Evolutionary conservation across 495 filamentous ascomycete genomes (phyloP), one percentile per base, ranked within the genome.

Genomic region (Penicillium flavigenum): DNA sequence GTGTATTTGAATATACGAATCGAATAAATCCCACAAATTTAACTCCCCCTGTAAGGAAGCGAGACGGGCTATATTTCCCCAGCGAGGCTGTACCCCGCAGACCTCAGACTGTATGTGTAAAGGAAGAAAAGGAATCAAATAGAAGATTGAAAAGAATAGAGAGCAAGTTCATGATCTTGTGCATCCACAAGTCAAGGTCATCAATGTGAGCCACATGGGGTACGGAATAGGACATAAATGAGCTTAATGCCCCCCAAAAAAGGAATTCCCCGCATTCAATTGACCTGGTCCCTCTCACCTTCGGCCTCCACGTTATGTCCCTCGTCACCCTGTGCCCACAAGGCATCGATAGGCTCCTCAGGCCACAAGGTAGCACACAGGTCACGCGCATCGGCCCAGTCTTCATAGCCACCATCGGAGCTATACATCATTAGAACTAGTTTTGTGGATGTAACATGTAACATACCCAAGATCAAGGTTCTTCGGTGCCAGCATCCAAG

Each of bases 401-500:
- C 51, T 10, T 55, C 45, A 44, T 38, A 55, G 11, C 2, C 41
- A 34, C 58, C 51, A 50, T 60, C 44, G 8, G 51, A 55, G 17
- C 58, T 56, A 29, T n/a, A 39, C 1, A 12, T 27, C 19, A 3
- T 54, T 19, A 32, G 10, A 27, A 29, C 17, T 1, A 11, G 36
- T 14, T 5, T 19, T 16, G 3, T 14, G 12, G 16, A 31, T 19
- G 11, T 14, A 19, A 34, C n/a, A 29, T 20, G n/a, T 14, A 22
- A 3, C 31, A 20, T 34, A 34, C 47, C 47, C 19, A 34, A 34
- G 16, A 16, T 29, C 29, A 14, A 60, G 36, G 17, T 17, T 9
- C 4, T 51, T 26, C 5, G 60, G 63, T 29, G 62, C 63, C 10
- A 65, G 22, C 52, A 54, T 49, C 16, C 53, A 54, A 24, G 53